Evolutionary conservation across 495 filamentous ascomycete species (phyloP), one percentile per base, ranked within the genome.

Genomic region (Glarea lozoyensis): DNA sequence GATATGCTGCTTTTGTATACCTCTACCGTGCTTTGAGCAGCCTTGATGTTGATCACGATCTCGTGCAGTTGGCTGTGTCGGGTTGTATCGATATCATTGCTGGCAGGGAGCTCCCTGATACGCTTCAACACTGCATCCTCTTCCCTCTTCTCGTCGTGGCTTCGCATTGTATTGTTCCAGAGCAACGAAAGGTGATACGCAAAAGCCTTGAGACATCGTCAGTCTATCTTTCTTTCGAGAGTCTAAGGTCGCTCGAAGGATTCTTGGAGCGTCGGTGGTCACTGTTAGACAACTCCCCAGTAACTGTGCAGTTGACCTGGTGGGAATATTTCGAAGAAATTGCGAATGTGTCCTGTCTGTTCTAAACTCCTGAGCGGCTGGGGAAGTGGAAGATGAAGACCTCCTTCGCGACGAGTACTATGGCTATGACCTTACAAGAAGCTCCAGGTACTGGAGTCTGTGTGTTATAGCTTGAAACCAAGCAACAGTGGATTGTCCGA

Each of bases 101-200:
- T 19, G 48, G 52, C 1, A 20, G 37, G n/a, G 48, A 45, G 30
- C 41, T 55, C 13, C 48, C 52, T 6, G 41, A 48, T 6, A 48
- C 48, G 18, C 45, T 55, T 16, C 52, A 55, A 17, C 52, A 55
- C 24, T 55, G 52, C 22, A 51, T 55, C 20, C 42, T 55, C 3
- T 55, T 55, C 19, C 52, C 52, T 2, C n/a, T 55, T 0, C 45
- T 55, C 9, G 40, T 55, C 12, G 30, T 51, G 17, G 48, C 43
- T 6, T 43, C 52, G 7, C 52, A 50, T 33, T 48, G 52, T 31
- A 11, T 55, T 2, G 19, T 30, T 2, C 18, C 24, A 1, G 44
- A 45, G 17, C 52, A 55, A 21, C 27, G 52, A 32, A 15, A 4
- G 32, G 37, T 21, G 9, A 51, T 51, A n/a, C 43, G 40, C 10